Base-by-base conservation (phyloP, 345 rosid species). In the Ricinus communis region DNA sequence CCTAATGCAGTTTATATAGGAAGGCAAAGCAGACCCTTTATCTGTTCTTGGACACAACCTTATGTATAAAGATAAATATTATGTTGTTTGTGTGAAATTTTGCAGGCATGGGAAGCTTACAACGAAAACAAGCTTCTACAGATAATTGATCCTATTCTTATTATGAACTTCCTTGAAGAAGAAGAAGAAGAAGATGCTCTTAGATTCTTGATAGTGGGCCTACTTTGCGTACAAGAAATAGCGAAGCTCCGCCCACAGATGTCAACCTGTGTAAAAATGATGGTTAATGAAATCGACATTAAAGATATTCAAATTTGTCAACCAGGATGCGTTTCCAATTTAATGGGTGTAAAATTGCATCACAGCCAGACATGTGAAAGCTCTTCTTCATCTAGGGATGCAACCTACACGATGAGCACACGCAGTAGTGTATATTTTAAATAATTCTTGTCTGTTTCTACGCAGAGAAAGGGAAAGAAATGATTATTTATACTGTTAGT, bases 51-150 rank as follows among this genome's bases (percentile, higher is more conserved):
- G 6, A 33, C 38, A 2, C 6, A 6, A 33, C 38, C 38, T 33
- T 33, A 33, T 33, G 38, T 30, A 41, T 18, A 57, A 60, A 49
- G 52, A 24, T 58, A 40, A 47, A 13, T 53, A 33, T 33, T 6
- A 19, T 14, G 28, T 6, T 62, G 19, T 38, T 9, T 41, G 30
- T 56, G 46, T 66, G 16, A n/a, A 47, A 51, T 56, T 2, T 19
- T 74, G 68, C 85, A 83, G 93, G 88, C 88, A 59, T 88, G 91
- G 91, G 80, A 81, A 65, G 64, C 66, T 5, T 84, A 81, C 81
- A 66, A 40, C 40, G 69, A 16, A 33, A 72, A 70, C 33, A 66
- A 76, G 7, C 71, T 82, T 9, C n/a, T 64, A 14, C 71, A 65
- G 46, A 54, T 88, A 8, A 77, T 86, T 27, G 90, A 86, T 53